phyloP scores from a whole-genome alignment of 805 yeast species.

The Ogataea methylovora region DNA sequence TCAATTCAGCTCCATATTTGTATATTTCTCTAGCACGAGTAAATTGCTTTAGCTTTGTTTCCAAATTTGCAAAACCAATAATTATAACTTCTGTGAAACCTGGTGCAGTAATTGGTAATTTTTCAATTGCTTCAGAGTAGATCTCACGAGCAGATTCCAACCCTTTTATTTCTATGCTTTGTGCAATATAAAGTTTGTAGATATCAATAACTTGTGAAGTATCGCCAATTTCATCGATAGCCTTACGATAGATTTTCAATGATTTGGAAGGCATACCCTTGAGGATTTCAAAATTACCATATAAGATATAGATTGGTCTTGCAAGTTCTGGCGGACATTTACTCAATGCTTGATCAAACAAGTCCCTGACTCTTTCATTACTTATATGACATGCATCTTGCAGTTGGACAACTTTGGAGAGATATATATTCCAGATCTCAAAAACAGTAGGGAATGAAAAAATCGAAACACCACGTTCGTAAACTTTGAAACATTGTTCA shows the following conservation, averaged over 20 bases:
- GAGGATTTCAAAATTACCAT: slow-evolving; percentile 55
- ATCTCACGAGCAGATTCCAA: slow-evolving; percentile 35
- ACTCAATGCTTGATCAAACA: slow-evolving; percentile 62
- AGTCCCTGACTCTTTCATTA: slow-evolving; percentile 55
- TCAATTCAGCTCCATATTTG: slow-evolving; percentile 41
- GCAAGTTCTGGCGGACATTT: slow-evolving; percentile 42
- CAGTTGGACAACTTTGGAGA: slow-evolving; percentile 38
- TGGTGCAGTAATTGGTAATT: slow-evolving; percentile 16
- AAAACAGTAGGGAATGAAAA: slow-evolving; percentile 56
- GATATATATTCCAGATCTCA: slow-evolving; percentile 67
- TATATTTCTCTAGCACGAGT: slow-evolving; percentile 58
- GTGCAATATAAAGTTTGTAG: slow-evolving; percentile 35
- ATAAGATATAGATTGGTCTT: slow-evolving; percentile 43
- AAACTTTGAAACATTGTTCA: slow-evolving; percentile 49
- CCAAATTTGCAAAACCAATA: slow-evolving; percentile 50
- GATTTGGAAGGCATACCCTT: slow-evolving; percentile 46
- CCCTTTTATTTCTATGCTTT: slow-evolving; percentile 33
- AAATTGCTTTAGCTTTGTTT: slow-evolving; percentile 42
- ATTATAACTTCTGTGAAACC: slow-evolving; percentile 34
- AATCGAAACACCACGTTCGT: slow-evolving; percentile 57
- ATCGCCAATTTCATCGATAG: slow-evolving; percentile 23
- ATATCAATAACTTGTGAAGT: slow-evolving; percentile 30
- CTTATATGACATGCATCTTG: slow-evolving; percentile 23
- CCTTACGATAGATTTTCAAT: slow-evolving; percentile 37
- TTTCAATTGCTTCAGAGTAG: slow-evolving; percentile 43